Base-by-base conservation (phyloP, 352 stramenopile species). In the Elongisporangium anandrum region DNA sequence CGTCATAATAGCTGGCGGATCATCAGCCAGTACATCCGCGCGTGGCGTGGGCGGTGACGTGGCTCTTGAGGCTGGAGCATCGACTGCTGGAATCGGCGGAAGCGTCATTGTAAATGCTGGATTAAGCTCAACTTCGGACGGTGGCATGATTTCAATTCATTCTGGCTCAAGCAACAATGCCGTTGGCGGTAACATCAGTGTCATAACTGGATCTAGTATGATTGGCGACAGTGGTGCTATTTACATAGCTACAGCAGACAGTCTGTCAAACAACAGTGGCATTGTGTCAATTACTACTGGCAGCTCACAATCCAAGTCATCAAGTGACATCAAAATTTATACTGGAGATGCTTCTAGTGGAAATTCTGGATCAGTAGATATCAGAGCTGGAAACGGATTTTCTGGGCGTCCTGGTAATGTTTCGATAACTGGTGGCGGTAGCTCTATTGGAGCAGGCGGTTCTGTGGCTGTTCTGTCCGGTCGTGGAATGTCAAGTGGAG, bases 1-100 rank as follows among this genome's bases (percentile, higher is more conserved):
- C 13, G 61, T 89, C 4, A 60, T 54, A 20, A 69, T 87, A 60
- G 63, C 63, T 20, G 67, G 67, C 1, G 60, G 67, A 16, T 71
- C 57, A 41, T 41, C 29, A 1, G 29, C 29, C 29, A 22, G 56
- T 68, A 21, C 48, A 45, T 2, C 48, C 71, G 47, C 56, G 26
- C 64, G 52, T 50, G 61, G 58, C 39, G 51, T 60, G 58, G 70
- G 72, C 56, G 63, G 59, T 38, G 59, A 75, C 52, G 21, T 72
- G 50, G 21, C 19, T 12, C 16, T 75, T 54, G 24, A 34, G 59
- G 53, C 53, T 45, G 69, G 69, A 49, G 34, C 57, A 12, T 70
- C 66, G 38, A 56, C 67, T 56, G 52, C 16, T 22, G 69, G 59
- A 3, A 63, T 16, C 54, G 66, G 63, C 6, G 65, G 61, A 34